Conservation (phyloP, 2,329 filamentous ascomycete species). For the Cercospora citrullina region DNA sequence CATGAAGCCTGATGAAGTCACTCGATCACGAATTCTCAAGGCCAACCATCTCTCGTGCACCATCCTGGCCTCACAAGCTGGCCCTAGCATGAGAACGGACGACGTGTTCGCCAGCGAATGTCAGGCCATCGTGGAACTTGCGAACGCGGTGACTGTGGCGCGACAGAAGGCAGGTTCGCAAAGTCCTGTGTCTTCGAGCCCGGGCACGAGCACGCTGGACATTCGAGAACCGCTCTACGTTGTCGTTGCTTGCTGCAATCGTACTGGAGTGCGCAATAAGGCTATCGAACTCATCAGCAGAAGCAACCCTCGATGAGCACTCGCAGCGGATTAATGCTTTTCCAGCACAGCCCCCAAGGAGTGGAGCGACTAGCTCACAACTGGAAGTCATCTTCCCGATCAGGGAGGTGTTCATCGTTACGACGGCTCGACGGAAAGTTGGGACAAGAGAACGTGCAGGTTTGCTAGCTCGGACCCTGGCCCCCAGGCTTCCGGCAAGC, state of each 20-base stretch:
- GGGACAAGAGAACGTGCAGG: neutral
- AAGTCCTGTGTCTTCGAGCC: slow-evolving; percentile 11
- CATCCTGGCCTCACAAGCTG: slow-evolving; percentile 33
- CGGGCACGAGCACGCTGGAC: slow-evolving; percentile 25
- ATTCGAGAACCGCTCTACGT: slow-evolving; percentile 33
- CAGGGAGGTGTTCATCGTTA: neutral
- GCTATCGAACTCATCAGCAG: slow-evolving; percentile 25
- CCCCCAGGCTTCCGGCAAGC: neutral
- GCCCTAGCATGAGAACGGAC: slow-evolving; percentile 19
- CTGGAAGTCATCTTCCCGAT: neutral
- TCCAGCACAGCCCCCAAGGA: neutral
- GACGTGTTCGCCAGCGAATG: slow-evolving; percentile 33
- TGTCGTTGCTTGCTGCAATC: slow-evolving; percentile 31
- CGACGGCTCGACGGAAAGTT: neutral
- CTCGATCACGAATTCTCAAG: slow-evolving; percentile 35
- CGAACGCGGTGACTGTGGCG: slow-evolving; percentile 28
- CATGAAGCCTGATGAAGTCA: slow-evolving; percentile 34
- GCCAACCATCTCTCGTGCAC: slow-evolving; percentile 38
- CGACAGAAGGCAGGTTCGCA: slow-evolving; percentile 18
- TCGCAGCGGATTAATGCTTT: neutral
- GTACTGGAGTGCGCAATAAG: slow-evolving; percentile 20
- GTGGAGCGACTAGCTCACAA: neutral
- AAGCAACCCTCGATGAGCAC: slow-evolving; percentile 10
- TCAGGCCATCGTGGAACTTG: slow-evolving; percentile 36
- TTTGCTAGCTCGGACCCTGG: neutral